A percentile compares a stretch with the other conserved stretches of the same genome.
phyloP scores from a whole-genome alignment of 805 yeast species.

The Alloascoidea hylecoeti region DNA sequence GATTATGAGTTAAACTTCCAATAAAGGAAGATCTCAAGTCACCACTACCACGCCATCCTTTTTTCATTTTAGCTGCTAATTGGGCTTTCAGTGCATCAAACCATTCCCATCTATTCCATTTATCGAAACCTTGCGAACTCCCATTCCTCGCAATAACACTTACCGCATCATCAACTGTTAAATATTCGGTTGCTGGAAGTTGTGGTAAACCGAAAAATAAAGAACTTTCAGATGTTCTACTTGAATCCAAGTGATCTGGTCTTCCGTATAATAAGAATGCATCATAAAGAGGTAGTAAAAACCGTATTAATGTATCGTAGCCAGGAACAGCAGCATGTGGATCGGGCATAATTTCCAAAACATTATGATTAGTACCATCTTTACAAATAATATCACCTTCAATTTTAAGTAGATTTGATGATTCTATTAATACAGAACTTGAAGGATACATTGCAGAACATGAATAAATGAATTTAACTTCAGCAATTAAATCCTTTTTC shows the following conservation, averaged over 20 bases:
- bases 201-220: slow-evolving; percentile 75
- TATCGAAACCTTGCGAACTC: slow-evolving; percentile 18
- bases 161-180: slow-evolving; percentile 46
- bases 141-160: slow-evolving; percentile 15
- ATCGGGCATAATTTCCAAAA: slow-evolving; percentile 58
- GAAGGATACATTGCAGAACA: slow-evolving; percentile 73
- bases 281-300: slow-evolving; percentile 61
- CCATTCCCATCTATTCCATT: slow-evolving; percentile 56
- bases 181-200: slow-evolving; percentile 60
- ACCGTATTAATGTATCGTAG: slow-evolving; percentile 73
- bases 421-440: slow-evolving; percentile 65
- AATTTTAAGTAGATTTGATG: slow-evolving; percentile 75
- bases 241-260: slow-evolving; percentile 62
- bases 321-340: slow-evolving; percentile 74
- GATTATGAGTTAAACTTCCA: no score
- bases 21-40: slow-evolving; percentile 29
- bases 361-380: background rate
- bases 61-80: slow-evolving; percentile 36
- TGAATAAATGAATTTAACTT: background rate
- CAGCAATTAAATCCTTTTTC: slow-evolving; percentile 24
- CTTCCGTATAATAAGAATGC: slow-evolving; percentile 73
- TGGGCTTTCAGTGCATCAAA: slow-evolving; percentile 36
- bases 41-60: slow-evolving; percentile 28
- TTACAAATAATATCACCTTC: slow-evolving; percentile 43
- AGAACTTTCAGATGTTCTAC: slow-evolving; percentile 50